phyloP scores from a whole-genome alignment of 2,329 filamentous ascomycete species.

The Thielaviopsis populi region DNA sequence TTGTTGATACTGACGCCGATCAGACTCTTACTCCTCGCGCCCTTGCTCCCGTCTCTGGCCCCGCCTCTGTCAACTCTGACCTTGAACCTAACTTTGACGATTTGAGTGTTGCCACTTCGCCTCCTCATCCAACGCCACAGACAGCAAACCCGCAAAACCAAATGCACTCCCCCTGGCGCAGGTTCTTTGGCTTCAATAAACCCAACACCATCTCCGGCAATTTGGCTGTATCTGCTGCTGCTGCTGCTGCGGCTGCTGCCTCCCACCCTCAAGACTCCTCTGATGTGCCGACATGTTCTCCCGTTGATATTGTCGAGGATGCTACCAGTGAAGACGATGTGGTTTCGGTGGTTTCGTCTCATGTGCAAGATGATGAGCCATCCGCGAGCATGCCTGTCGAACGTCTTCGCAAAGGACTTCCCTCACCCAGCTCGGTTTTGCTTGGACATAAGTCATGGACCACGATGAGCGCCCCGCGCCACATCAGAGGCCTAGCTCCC shows the following conservation, averaged over 20 bases:
- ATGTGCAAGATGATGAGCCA: not conserved
- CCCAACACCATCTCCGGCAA: not conserved
- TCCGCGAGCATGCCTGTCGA: not conserved
- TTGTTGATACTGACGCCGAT: not conserved
- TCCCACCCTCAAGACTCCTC: not conserved
- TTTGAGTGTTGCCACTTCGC: not conserved
- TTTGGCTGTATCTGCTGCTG: not conserved
- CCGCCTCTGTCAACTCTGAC: slow-evolving; percentile 5
- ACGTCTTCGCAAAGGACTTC: not conserved
- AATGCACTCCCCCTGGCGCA: not conserved
- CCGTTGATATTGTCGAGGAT: not conserved
- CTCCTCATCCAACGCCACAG: not conserved
- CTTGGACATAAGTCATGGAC: not conserved
- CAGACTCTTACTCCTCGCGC: slow-evolving; percentile 5
- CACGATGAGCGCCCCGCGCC: not conserved
- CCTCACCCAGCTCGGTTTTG: not conserved
- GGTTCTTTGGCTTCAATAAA: not conserved
- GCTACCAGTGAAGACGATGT: slow-evolving; percentile 7
- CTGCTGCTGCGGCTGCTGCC: not conserved
- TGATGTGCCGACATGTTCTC: not conserved
- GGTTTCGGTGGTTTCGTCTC: slow-evolving; percentile 1
- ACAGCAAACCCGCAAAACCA: not conserved
- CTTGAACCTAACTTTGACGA: slow-evolving; percentile 8
- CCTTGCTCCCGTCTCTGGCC: not conserved
- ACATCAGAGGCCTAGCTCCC: not conserved